Conservation (phyloP, 768 basidiomycete species). For the Pisolithus orientalis region DNA sequence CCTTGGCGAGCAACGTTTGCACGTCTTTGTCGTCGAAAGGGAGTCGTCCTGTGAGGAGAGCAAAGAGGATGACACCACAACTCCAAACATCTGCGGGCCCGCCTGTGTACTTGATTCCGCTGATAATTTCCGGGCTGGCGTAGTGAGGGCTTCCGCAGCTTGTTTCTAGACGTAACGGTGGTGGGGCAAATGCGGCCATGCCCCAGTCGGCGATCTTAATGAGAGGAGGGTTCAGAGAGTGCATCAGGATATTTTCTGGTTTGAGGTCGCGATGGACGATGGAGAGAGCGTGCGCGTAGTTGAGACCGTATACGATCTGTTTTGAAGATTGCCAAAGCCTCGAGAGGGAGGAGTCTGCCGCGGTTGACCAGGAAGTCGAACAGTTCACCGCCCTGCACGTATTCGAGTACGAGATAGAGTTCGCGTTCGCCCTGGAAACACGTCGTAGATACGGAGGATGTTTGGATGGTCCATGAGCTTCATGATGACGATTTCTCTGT, state of each 20-base stretch:
- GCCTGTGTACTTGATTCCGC: constrained; percentile 83
- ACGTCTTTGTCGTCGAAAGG: constrained; percentile 94
- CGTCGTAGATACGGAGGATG: constrained; percentile 92
- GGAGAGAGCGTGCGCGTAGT: constrained; percentile 96
- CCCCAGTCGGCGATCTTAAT: constrained; percentile 99
- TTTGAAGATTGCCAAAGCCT: constrained; percentile 92
- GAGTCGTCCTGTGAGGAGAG: constrained; percentile 82
- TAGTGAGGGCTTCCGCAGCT: constrained; percentile 97
- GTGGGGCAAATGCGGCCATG: constrained; percentile 93
- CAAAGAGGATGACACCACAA: constrained; percentile 89
- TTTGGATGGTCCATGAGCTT: constrained; percentile 98
- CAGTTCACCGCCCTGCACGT: constrained; percentile 92
- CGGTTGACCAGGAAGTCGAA: constrained; percentile 94
- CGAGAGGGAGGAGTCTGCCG: constrained; percentile 70
- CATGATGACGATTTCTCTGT: constrained; percentile 97
- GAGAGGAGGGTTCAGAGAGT: constrained; percentile 70
- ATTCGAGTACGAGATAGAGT: constrained; percentile 90
- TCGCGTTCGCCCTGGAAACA: constrained; percentile 90
- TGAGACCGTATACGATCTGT: constrained; percentile 91
- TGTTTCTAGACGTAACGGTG: constrained; percentile 80
- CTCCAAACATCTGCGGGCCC: constrained; percentile 95
- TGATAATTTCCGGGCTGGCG: constrained; percentile 93
- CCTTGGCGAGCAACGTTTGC: constrained; percentile 70
- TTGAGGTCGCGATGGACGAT: constrained; percentile 98
- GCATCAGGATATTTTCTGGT: constrained; percentile 93